Conservation (phyloP, 257 asterid genomes). For the Penstemon newberryi region DNA sequence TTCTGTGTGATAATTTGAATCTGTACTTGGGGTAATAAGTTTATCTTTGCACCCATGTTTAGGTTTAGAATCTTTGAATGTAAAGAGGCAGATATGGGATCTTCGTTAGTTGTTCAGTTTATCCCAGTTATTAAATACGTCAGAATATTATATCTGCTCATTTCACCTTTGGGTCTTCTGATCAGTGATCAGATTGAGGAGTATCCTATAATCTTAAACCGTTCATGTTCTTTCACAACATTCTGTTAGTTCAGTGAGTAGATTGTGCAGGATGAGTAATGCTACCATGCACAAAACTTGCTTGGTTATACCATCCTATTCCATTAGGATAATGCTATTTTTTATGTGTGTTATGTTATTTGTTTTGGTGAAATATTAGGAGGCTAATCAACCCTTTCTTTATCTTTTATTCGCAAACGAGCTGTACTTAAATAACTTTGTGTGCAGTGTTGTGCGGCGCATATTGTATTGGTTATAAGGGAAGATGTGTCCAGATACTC, state of each 20-base stretch:
- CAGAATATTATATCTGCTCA: constrained; percentile 9
- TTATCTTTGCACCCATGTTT: constrained; percentile 9
- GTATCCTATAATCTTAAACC: neutral
- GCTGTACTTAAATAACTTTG: too few species aligned
- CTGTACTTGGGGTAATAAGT: constrained; percentile 6
- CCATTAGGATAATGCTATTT: neutral
- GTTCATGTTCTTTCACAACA: neutral
- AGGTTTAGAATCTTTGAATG: neutral
- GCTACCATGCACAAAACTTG: neutral
- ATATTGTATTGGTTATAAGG: neutral
- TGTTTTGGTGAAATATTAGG: neutral
- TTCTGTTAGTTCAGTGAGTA: neutral
- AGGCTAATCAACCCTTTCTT: neutral
- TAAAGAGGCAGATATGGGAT: neutral
- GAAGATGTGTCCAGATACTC: constrained; percentile 1
- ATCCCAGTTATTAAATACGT: neutral
- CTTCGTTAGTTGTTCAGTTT: neutral
- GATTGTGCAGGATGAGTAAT: too few species aligned
- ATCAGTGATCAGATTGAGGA: neutral
- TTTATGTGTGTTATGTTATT: neutral
- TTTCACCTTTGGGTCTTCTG: neutral
- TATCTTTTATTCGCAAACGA: neutral
- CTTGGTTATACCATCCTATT: neutral
- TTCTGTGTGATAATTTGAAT: neutral
- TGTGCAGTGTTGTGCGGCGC: neutral